Base-by-base conservation (phyloP, 139 green algal species). In the Desmodesmus armatus region DNA sequence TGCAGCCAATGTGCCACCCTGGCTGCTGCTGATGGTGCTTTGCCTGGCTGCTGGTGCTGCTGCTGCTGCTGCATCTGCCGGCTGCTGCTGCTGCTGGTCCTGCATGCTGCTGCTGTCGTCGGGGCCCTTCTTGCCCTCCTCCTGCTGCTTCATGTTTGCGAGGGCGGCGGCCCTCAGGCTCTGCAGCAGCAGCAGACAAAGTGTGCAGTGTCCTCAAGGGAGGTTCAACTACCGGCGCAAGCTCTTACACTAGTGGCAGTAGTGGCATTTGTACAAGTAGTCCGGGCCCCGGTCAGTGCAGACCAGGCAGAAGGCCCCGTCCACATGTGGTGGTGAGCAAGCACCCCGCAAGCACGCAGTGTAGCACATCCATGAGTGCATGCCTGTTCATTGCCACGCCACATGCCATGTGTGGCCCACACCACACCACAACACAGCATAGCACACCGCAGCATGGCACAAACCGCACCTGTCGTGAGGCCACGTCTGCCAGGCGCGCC, bases 401-500 rank as follows among this genome's bases (percentile, higher is more conserved):
- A 51, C 35, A 19, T 51, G 5, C 5, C 5, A 25, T 9, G 49
- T 35, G 21, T 2, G 25, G 15, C 33, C 21, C 60, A n/a, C 13
- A 37, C 25, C 13, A 23, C 35, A 27, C 6, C 27, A 6, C 25
- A 67, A 37, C 21, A 31, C 15, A 13, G 13, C 40, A 76, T 31
- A 19, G 17, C 3, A n/a, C 39, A 80, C 73, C 35, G 78, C 83
- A 35, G 67, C 47, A 51, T 40, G 79, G 67, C 87, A 33, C 15
- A 0, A 5, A 1, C 35, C 71, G 35, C 11, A 87, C 88, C 82
- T 86, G 75, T 43, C 90, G 80, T 25, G 31, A 63, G 3, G 60
- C 85, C 49, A 91, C 90, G 35, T 93, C 90, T 0, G 58, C 67
- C 17, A 93, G 73, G 5, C 87, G 83, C 19, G 79, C 51, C n/a